Conservation (phyloP, 371 early-diverging fungal species). For the Capillidium heterosporum region DNA sequence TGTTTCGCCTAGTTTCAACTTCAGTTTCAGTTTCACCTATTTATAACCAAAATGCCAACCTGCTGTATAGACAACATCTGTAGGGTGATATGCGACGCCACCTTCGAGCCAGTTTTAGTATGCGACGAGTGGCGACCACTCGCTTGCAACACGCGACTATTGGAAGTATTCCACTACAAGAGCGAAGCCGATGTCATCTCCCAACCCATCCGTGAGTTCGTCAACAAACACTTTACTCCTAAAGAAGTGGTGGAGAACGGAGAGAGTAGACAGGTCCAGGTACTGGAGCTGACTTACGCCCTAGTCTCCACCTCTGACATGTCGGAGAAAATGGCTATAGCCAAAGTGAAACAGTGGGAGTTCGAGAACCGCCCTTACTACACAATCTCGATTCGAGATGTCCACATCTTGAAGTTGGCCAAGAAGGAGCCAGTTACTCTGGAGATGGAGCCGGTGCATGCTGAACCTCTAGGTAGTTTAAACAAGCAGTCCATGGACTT, state of each 20-base stretch:
- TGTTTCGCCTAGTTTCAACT: too few relatives aligned
- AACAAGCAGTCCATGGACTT: neutral
- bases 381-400: neutral
- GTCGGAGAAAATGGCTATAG: conserved; percentile 5
- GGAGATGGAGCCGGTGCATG: neutral
- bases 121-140: conserved; percentile 6
- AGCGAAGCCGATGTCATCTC: neutral
- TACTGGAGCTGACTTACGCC: conserved; percentile 4
- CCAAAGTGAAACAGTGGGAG: conserved; percentile 3
- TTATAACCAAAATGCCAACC: conserved; percentile 1
- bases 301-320: conserved; percentile 2
- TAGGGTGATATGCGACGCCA: conserved; percentile 5
- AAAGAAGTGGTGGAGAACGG: conserved; percentile 2
- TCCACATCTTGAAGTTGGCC: neutral
- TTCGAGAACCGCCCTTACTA: conserved; percentile 2
- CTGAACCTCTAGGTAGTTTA: too few relatives aligned
- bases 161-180: conserved; percentile 5
- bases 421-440: neutral
- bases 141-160: neutral
- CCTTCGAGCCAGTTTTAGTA: conserved; percentile 2
- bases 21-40: too few relatives aligned
- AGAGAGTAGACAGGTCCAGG: neutral
- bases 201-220: conserved; percentile 3
- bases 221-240: conserved; percentile 3
- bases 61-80: conserved; percentile 6